Evolutionary conservation across 805 yeast genomes (phyloP), one percentile per base, ranked within the genome.

Genomic region (Metschnikowia amazonensis): DNA sequence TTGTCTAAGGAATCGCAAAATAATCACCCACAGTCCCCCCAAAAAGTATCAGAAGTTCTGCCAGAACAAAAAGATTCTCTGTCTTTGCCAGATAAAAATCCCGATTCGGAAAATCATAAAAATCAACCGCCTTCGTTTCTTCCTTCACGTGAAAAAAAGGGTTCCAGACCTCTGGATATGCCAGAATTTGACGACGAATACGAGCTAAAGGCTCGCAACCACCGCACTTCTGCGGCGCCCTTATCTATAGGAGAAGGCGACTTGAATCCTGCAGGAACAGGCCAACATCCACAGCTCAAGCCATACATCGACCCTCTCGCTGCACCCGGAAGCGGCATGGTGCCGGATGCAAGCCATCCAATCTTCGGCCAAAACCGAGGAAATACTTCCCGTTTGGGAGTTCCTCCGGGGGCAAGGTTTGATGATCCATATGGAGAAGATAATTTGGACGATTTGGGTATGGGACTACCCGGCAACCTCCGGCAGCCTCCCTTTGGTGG

Each of bases 181-280:
- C 83, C 83, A 1, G 77, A 67, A 28, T 79, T 76, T 48, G 80
- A 76, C 20, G 80, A 76, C 54, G 84, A 79, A 50, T 72, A 70
- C 43, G 77, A 79, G 52, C 58, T 69, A 29, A 45, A 45, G 23
- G 25, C 28, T 28, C 43, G 50, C 5, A 36, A 29, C 10, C 8
- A 37, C 34, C 24, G 27, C 13, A 30, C 46, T n/a, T 18, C 34
- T 17, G 17, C 41, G 27, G 50, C 44, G 20, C 48, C 51, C 16
- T 68, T 71, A 4, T 44, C 69, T 0, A 67, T 77, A 31, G 86
- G 85, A 0, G 75, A 71, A 27, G 57, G 67, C 10, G 86, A 81
- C 56, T 60, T 78, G 35, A 66, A 75, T 47, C 84, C 84, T 2
- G 53, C 70, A 41, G 65, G 75, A 24, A n/a, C 66, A 48, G 60